These are phyloP conservation scores for Starmerella vaccinii DNA, from an alignment of 805 yeast genomes.

Conservation along the genomic window DNA sequence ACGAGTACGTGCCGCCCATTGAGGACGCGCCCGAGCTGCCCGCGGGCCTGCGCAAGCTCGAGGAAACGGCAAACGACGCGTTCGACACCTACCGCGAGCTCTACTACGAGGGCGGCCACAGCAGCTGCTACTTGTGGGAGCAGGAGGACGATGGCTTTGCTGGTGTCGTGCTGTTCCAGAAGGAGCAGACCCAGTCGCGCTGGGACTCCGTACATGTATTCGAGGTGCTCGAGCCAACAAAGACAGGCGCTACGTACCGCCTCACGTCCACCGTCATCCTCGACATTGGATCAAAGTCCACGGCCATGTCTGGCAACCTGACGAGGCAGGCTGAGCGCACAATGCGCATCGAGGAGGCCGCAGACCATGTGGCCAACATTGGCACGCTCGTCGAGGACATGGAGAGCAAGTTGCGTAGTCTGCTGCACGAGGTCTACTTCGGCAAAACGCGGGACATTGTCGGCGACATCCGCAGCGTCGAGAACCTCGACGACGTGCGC, in stretches of 20 bases:
- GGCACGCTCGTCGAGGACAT: slow-evolving; percentile 81
- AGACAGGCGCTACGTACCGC: slow-evolving; percentile 38
- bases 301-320: slow-evolving; percentile 66
- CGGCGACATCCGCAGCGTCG: slow-evolving; percentile 49
- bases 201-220: slow-evolving; percentile 96
- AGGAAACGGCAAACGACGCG: slow-evolving; percentile 73
- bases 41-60: slow-evolving; percentile 55
- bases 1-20: slow-evolving; percentile 48
- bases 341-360: slow-evolving; percentile 38
- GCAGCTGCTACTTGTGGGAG: slow-evolving; percentile 89
- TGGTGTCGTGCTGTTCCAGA: slow-evolving; percentile 81
- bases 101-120: slow-evolving; percentile 89
- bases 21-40: slow-evolving; percentile 62
- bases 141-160: slow-evolving; percentile 57
- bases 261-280: slow-evolving; percentile 82
- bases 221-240: slow-evolving; percentile 40
- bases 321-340: slow-evolving; percentile 66
- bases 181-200: slow-evolving; percentile 31
- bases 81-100: slow-evolving; percentile 87
- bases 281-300: slow-evolving; percentile 41
- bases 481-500: slow-evolving; percentile 31
- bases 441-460: slow-evolving; percentile 87
- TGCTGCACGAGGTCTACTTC: slow-evolving; percentile 86
- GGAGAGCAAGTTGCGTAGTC: slow-evolving; percentile 75
- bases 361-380: slow-evolving; percentile 72